Base-by-base conservation (phyloP, 2,329 filamentous ascomycete genomes). In the Ascomycota sp. region DNA sequence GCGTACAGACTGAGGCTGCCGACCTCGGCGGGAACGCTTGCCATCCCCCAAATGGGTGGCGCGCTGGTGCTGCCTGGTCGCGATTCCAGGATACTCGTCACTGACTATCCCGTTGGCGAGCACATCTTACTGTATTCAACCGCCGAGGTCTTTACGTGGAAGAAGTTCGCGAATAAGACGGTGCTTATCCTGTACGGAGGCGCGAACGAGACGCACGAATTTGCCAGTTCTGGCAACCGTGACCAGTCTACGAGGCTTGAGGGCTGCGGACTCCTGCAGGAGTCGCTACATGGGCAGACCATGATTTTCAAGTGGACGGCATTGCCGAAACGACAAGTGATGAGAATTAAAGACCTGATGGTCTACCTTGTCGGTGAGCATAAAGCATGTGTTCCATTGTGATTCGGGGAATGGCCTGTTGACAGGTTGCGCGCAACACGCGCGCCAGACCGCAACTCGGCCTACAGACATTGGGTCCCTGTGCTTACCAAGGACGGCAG, bases 61-160 rank as follows among this genome's bases (percentile, higher is more conserved):
- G 57, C 50, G 2, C 53, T 80, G 8, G 63, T 59, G 0, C 47
- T 80, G 4, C 60, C 61, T 24, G 66, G 74, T 0, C 56, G 74
- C 15, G 75, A 80, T 42, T 75, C 72, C 0, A 78, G 68, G 48
- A 61, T 76, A 25, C 68, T 75, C 40, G 64, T 79, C 4, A 69
- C 63, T 0, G 70, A 80, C 38, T 80, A 79, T 34, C 55, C 65
- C 9, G 49, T 79, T 28, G 70, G 68, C 0, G 59, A 62, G n/a
- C 49, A 55, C 5, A 64, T 55, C 1, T 42, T 81, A 11, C 45
- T 77, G 1, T 81, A 79, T 47, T 77, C 69, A 0, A 74, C 75
- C 2, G 71, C 70, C 0, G 75, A 81, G 40, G 64, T 80, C 17
- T 69, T 73, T 36, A 77, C 72, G 0, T 76, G 72, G 66, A 74